A percentile compares a stretch with the other conserved stretches of the same genome.
Evolutionary conservation across 371 early-diverging fungal genomes (phyloP).

Genomic region (Batkoa obscura): DNA sequence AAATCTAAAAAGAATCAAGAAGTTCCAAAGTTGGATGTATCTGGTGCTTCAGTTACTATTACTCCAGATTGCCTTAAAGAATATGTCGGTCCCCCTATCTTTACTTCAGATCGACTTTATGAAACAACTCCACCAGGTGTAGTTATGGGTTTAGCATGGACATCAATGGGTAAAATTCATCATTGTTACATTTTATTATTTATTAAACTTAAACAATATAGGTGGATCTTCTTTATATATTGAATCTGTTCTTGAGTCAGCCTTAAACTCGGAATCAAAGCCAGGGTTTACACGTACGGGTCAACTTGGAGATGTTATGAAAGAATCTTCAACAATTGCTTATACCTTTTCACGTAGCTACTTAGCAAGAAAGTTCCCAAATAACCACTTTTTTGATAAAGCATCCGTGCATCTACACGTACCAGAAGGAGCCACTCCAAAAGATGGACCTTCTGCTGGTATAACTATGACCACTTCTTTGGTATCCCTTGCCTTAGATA

Average conservation of each 20-base stretch:
- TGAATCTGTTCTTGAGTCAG: constrained; percentile 77
- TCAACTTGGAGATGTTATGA: constrained; percentile 95
- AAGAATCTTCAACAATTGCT: constrained; percentile 84
- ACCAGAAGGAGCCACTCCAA: constrained; percentile 93
- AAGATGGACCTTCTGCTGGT: constrained; percentile 95
- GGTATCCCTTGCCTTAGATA: constrained; percentile 68
- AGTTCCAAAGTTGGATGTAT: constrained; percentile 15
- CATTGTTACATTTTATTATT: neutral
- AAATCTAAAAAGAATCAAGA: neutral
- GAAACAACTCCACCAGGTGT: constrained; percentile 79
- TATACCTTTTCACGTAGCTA: constrained; percentile 79
- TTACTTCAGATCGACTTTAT: constrained; percentile 75
- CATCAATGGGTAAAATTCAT: constrained; percentile 47
- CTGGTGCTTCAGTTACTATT: constrained; percentile 33
- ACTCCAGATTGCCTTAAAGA: constrained; percentile 54
- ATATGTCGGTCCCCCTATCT: constrained; percentile 81
- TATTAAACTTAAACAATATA: constrained; percentile 9
- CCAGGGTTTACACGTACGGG: constrained; percentile 65
- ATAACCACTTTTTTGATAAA: constrained; percentile 75
- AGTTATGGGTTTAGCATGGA: constrained; percentile 93
- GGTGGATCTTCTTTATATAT: constrained; percentile 86
- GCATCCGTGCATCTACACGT: constrained; percentile 85
- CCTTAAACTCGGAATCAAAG: constrained; percentile 33
- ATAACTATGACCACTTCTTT: constrained; percentile 88
- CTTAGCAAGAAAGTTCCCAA: constrained; percentile 45